Base-by-base conservation (phyloP, 164 flowering plant genomes). In the Paratinospora sagittata region DNA sequence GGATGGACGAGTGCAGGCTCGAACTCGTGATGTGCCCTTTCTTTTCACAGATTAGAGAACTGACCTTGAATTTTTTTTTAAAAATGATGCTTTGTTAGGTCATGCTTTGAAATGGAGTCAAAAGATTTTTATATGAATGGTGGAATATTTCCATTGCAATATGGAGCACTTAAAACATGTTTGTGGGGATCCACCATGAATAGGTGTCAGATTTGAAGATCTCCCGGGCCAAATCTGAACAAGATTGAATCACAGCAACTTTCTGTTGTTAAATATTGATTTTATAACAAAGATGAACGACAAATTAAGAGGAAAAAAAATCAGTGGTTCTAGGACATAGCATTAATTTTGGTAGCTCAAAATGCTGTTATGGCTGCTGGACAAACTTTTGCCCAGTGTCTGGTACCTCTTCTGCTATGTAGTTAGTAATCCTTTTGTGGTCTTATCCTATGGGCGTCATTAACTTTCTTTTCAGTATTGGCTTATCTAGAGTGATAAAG, bases 41-140 rank as follows among this genome's bases (percentile, higher is more conserved):
- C 34, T 30, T 30, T 30, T 30, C 34, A 30, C 34, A 1, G 34
- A 30, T 30, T 30, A 16, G 60, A 17, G 60, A n/a, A 3, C n/a
- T 17, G 6, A n/a, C 17, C 60, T 52, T 2, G 60, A 5, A 17
- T 0, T 10, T 47, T 2, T 19, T 30, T n/a, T 49, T 10, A 49
- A n/a, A n/a, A 52, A 52, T n/a, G 21, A 52, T 52, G 60, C 60
- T 52, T 52, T 52, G 60, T 52, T 16, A n/a, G 60, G n/a, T 52
- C 23, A 6, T 16, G n/a, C 4, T 17, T 5, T 19, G 23, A 17
- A 52, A 52, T 0, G 23, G 6, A 52, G 45, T 41, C 13, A 12
- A 30, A 41, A 41, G 45, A 41, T 41, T 41, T 11, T 41, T 41
- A 41, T 8, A 8, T 41, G 45, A 41, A 8, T 8, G 0, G 4